Conservation (phyloP, 1,139 yeast species). For the Blastobotrys proliferans region DNA sequence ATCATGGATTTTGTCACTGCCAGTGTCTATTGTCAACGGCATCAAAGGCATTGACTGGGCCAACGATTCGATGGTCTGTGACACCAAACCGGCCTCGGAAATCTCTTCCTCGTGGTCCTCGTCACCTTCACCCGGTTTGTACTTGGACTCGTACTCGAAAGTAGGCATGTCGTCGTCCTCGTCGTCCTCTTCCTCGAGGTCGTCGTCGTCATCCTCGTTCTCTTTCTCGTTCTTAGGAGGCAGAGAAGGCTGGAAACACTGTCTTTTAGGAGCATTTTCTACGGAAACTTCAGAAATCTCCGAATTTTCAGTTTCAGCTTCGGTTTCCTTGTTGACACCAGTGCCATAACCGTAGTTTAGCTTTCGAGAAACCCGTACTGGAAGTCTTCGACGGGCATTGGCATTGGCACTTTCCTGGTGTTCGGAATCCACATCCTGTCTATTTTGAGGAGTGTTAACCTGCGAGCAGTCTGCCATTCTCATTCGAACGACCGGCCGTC, state of each 20-base stretch:
- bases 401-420: too few species aligned
- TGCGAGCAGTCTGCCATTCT: too few species aligned
- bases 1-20: constrained; percentile 7
- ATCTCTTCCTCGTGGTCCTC: constrained; percentile 12
- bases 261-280: constrained; percentile 3
- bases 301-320: background rate
- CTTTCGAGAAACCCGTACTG: too few species aligned
- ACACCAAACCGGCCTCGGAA: constrained; percentile 7
- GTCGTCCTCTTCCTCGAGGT: constrained; percentile 10
- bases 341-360: background rate
- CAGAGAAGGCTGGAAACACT: background rate
- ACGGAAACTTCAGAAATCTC: constrained; percentile 1
- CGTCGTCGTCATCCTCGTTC: constrained; percentile 3
- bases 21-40: background rate
- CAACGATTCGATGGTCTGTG: constrained; percentile 2
- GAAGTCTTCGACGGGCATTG: too few species aligned
- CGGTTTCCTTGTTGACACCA: background rate
- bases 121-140: constrained; percentile 17
- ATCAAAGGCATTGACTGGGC: constrained; percentile 2
- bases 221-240: background rate
- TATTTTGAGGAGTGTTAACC: too few species aligned
- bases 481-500: too few species aligned
- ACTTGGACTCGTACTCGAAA: constrained; percentile 24
- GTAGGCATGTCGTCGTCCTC: constrained; percentile 24
- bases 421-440: too few species aligned